Evolutionary conservation across 192 early-diverging fungal genomes (phyloP).

Genomic region (Phycomyces nitens): DNA sequence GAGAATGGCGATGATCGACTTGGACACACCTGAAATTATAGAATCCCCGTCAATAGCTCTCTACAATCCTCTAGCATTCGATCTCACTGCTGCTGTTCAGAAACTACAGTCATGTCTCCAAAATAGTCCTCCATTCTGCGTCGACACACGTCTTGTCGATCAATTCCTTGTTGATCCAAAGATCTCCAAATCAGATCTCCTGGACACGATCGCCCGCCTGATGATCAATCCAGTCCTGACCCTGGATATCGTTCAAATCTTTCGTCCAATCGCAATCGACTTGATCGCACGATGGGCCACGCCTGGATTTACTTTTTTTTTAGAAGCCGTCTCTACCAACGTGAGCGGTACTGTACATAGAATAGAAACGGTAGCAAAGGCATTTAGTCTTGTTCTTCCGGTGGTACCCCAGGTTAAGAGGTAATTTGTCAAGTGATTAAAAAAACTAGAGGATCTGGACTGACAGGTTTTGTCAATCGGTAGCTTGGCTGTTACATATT

Average conservation of each 20-base stretch:
- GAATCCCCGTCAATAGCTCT: not conserved
- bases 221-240: conserved; percentile 29
- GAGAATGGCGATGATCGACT: not conserved
- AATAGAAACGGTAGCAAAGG: conserved; percentile 43
- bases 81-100: conserved; percentile 11
- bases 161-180: conserved; percentile 8
- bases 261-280: conserved; percentile 78
- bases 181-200: conserved; percentile 10
- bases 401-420: conserved; percentile 70
- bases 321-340: conserved; percentile 12
- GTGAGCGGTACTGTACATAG: conserved; percentile 27
- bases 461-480: too few relatives aligned
- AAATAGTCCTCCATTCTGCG: not conserved
- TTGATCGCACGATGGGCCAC: conserved; percentile 73
- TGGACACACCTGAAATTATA: not conserved
- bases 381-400: conserved; percentile 58
- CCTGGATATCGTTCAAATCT: conserved; percentile 42
- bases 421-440: conserved; percentile 36
- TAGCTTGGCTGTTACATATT: conserved; percentile 54
- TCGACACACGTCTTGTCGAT: conserved; percentile 8
- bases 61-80: conserved; percentile 16
- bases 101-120: not conserved
- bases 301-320: conserved; percentile 27
- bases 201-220: conserved; percentile 19
- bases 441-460: too few relatives aligned